A percentile compares a stretch with the other conserved stretches of the same genome.
Conservation (phyloP, 2,329 filamentous ascomycete species). For the Colletotrichum incanum region DNA sequence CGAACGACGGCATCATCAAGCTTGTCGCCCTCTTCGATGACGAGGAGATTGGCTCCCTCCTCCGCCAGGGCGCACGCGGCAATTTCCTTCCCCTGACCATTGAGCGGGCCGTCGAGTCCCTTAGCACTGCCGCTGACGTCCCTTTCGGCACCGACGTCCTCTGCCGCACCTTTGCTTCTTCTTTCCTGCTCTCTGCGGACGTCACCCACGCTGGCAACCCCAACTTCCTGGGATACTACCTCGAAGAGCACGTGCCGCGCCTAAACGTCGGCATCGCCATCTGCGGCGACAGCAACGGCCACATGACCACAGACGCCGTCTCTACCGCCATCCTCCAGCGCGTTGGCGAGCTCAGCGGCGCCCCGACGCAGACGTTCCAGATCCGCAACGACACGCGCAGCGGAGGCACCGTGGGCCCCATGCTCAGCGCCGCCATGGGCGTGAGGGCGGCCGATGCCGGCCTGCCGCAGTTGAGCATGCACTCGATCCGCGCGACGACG, state of each 20-base stretch:
- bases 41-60: constrained; percentile 93
- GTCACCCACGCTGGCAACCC: constrained; percentile 96
- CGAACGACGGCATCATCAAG: constrained; percentile 81
- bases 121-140: constrained; percentile 65
- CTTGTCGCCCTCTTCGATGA: constrained; percentile 96
- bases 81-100: constrained; percentile 90
- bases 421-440: constrained; percentile 85
- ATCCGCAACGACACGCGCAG: constrained; percentile 92
- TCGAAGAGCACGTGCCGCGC: constrained; percentile 87
- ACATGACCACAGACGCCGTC: constrained; percentile 95
- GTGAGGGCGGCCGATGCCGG: constrained; percentile 89
- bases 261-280: constrained; percentile 91
- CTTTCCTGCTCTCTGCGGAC: constrained; percentile 92
- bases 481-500: constrained; percentile 90
- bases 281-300: constrained; percentile 87
- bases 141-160: constrained; percentile 74
- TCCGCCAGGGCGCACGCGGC: constrained; percentile 89
- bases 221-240: constrained; percentile 89
- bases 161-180: constrained; percentile 89
- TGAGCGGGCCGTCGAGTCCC: constrained; percentile 83
- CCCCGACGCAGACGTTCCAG: constrained; percentile 88
- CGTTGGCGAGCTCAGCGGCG: constrained; percentile 81
- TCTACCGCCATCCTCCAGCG: constrained; percentile 86
- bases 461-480: constrained; percentile 94
- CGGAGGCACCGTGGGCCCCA: constrained; percentile 96